phyloP scores from a whole-genome alignment of 805 yeast genomes.

The Osmozyma mogii region DNA sequence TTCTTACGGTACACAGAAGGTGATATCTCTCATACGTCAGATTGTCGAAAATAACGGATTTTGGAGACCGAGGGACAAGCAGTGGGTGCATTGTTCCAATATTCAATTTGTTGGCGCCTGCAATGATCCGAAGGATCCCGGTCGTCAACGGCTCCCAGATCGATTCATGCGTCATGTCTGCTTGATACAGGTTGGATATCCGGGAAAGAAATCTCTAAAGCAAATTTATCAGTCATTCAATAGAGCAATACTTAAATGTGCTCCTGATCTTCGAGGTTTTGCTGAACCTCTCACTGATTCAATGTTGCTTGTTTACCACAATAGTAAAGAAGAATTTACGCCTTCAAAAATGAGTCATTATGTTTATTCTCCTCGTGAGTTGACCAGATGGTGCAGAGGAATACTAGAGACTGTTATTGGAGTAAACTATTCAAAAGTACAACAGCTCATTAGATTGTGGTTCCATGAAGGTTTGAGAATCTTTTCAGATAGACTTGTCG shows the following conservation, averaged over 20 bases:
- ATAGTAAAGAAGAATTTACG: conserved; percentile 35
- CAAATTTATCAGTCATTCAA: conserved; percentile 63
- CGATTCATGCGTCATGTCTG: conserved; percentile 64
- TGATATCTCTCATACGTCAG: conserved; percentile 66
- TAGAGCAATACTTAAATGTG: conserved; percentile 46
- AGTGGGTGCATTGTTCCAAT: conserved; percentile 59
- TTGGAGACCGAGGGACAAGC: conserved; percentile 52
- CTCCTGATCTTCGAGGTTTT: conserved; percentile 55
- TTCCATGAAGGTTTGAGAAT: conserved; percentile 74
- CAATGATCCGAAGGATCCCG: conserved; percentile 79
- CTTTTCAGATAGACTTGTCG: conserved; percentile 64
- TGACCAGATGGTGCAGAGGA: conserved; percentile 85
- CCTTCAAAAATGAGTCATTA: conserved; percentile 46
- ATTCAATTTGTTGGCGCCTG: conserved; percentile 93
- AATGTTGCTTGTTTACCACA: conserved; percentile 55
- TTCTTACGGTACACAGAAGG: conserved; percentile 63
- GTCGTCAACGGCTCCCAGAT: conserved; percentile 49
- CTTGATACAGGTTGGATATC: conserved; percentile 71
- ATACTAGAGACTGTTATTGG: conserved; percentile 43
- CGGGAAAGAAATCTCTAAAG: conserved; percentile 50
- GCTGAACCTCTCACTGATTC: conserved; percentile 46
- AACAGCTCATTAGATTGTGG: conserved; percentile 56
- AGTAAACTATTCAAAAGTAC: conserved; percentile 27
- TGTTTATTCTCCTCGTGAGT: conserved; percentile 80
- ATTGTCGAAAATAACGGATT: conserved; percentile 69